Evolutionary conservation across 768 basidiomycete genomes (phyloP), one percentile per base, ranked within the genome.

Genomic region (Boletus sensibilis): DNA sequence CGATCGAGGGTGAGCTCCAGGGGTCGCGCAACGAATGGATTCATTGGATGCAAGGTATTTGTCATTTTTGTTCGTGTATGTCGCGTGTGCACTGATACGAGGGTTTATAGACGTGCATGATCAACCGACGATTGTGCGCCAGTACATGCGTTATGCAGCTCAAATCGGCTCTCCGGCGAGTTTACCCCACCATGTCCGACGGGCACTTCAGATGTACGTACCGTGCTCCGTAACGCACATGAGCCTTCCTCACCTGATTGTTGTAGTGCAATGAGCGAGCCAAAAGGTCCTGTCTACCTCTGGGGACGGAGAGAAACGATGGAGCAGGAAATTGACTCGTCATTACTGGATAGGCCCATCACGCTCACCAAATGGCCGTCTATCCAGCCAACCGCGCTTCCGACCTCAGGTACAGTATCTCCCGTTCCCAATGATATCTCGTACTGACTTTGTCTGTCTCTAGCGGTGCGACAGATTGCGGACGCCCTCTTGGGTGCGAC

Each of bases 1-100:
- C 81, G 34, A 29, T 69, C 6, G 68, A 81, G 38, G 79, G 79
- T 1, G 86, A 88, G 60, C 74, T 83, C 43, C 80, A 75, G 43
- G 88, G 87, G 0, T 77, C 77, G 0, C 76, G 86, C 60, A 90
- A 90, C 59, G 88, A 89, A 62, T 89, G 82, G 79, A 86, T 87
- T 38, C 83, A 87, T 78, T 87, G 86, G 82, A 56, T 84, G 3
- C 86, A 90, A 75, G 87, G 86, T 83, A 59, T 5, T 20, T 4
- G 12, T 5, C n/a, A 14, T 44, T 34, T 10, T 31, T 20, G 21
- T 23, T 20, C 6, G 12, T 39, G 2, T 23, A 11, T 8, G 2
- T 4, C 2, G 20, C 7, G 8, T 18, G 18, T 11, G 27, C 8
- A 1, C 23, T 57, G 27, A 64, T 40, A 5, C 3, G 2, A 27